Evolutionary conservation across 768 basidiomycete species (phyloP), one percentile per base, ranked within the genome.

Genomic region (Trametes sanguinea): DNA sequence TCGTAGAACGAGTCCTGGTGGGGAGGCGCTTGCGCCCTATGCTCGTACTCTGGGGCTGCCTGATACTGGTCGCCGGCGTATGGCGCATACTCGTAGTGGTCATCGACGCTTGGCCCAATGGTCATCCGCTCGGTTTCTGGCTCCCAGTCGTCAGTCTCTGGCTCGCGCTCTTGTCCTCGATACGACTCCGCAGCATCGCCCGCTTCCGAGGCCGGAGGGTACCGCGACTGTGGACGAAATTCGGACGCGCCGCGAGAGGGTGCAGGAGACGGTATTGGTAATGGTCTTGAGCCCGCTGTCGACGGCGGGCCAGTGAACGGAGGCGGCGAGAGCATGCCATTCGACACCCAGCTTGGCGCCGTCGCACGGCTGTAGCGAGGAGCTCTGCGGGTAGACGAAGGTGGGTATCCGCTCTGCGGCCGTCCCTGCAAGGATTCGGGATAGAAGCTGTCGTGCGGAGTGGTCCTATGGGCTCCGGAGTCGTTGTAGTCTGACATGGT

Each of bases 41-140:
- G 43, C 3, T 44, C 57, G 32, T 59, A 51, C 17, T 59, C 50
- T 0, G 50, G 57, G 3, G 13, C 32, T 3, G n/a, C 11, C n/a
- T 44, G 57, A 3, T 30, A 5, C 11, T 43, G 47, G 16, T n/a
- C 29, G 9, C 9, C n/a, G 3, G 32, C 47, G 29, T 54, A 30
- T 4, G 10, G 14, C 17, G 17, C 47, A 16, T 27, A 42, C 33
- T 54, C 17, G 33, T 52, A 57, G 22, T 61, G 45, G 3, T 53
- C 58, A 29, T 63, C 62, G 22, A 30, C 32, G 37, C 51, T 62
- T 17, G n/a, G 51, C 16, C 56, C 58, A n/a, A 67, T 57, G 10
- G 63, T 62, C 63, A 67, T 62, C 51, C 51, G 37, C 56, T 67
- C 67, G 16, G 57, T 57, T 51, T 57, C 61, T 11, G 51, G 54